Conservation (phyloP, 805 yeast genomes). For the Saccharomycopsis amapae region DNA sequence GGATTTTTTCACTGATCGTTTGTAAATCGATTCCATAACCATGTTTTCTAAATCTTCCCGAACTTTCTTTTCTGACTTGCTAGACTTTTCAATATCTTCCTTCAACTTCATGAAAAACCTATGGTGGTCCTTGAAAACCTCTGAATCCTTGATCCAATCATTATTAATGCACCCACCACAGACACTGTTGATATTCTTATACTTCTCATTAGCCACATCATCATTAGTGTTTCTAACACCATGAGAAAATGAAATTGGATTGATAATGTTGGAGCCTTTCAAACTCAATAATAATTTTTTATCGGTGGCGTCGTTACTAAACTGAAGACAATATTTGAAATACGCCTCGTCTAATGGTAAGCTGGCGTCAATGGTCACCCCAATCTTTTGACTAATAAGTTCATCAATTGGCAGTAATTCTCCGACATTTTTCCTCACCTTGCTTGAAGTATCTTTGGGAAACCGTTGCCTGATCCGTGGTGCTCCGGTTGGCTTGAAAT, state of each 20-base stretch:
- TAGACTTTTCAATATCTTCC: slow-evolving; percentile 2
- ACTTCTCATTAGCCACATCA: neutral
- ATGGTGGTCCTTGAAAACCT: neutral
- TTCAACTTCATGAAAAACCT: slow-evolving; percentile 2
- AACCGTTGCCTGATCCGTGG: slow-evolving; percentile 10
- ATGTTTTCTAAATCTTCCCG: neutral
- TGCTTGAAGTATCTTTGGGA: slow-evolving; percentile 12
- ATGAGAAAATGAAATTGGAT: neutral
- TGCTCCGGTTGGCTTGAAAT: slow-evolving; percentile 5
- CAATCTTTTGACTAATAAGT: slow-evolving; percentile 16
- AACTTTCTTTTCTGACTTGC: neutral
- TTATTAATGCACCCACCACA: slow-evolving; percentile 15
- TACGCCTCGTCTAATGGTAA: slow-evolving; percentile 13
- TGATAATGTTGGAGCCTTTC: neutral
- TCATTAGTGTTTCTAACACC: neutral
- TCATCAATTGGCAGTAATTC: slow-evolving; percentile 16
- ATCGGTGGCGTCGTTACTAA: slow-evolving; percentile 1
- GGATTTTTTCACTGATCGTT: neutral
- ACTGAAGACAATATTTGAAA: slow-evolving; percentile 20
- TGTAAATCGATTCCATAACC: neutral
- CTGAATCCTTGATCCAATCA: slow-evolving; percentile 1
- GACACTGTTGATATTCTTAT: slow-evolving; percentile 10
- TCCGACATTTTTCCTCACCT: slow-evolving; percentile 3
- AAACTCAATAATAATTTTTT: neutral
- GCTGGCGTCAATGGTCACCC: slow-evolving; percentile 15